Base-by-base conservation (phyloP, 345 rosid genomes). In the Eucalyptus paniculata region DNA sequence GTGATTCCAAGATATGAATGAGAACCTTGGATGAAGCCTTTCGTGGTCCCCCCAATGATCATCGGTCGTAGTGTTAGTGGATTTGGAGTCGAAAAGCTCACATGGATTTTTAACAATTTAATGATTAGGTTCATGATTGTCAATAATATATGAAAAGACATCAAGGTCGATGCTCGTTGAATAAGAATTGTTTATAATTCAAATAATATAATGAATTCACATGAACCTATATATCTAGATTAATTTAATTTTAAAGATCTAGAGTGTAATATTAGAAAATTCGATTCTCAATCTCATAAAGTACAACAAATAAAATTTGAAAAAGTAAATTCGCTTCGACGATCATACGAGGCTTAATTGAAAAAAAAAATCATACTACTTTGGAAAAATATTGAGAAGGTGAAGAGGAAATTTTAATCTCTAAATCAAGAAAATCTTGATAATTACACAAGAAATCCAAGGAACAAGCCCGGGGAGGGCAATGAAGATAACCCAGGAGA, bases 311-410 rank as follows among this genome's bases (percentile, higher is more conserved):
- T 40, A 40, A 3, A 72, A 19, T 37, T 72, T 37, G 15, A 1
- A 21, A 72, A 72, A 19, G 12, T 69, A 17, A 69, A 32, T 2
- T 69, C 6, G 2, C 23, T 69, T 2, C 4, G 2, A 16, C 1
- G 0, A 15, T 67, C 12, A 11, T 6, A 10, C 1, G 45, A 1
- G 12, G 4, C 7, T 72, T 37, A 10, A 21, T 19, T 10, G 45
- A 37, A 13, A 37, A 10, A 28, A 37, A 3, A 32, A 9, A 34
- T 32, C 80, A 67, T 8, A 32, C 5, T 62, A 7, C 19, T 62
- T 62, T 62, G 0, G 9, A 15, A 62, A 28, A 62, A 30, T 28
- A 12, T 30, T 4, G 37, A 62, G 32, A 30, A 62, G 72, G 19
- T 14, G 34, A 32, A 53, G 58, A 53, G 58, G 34, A 32, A 67